These are phyloP conservation scores for Bacidia rubella DNA, from an alignment of 495 filamentous ascomycete genomes.

Conservation along the genomic window DNA sequence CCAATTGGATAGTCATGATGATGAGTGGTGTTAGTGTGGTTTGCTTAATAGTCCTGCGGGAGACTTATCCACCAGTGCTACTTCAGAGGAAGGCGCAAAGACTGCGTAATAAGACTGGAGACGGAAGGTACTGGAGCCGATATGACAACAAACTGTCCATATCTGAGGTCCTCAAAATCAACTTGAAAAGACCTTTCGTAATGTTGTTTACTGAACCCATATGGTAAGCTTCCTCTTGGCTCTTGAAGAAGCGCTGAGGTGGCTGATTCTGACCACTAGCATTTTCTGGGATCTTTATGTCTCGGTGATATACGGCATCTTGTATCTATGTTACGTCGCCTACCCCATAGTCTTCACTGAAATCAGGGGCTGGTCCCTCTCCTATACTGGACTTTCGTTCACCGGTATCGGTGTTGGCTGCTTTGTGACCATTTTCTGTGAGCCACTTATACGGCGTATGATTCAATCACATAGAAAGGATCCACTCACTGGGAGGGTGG, in stretches of 20 bases:
- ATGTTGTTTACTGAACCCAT: conserved; percentile 76
- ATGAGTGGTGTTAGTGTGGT: conserved; percentile 42
- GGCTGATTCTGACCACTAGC: conserved; percentile 17
- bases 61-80: conserved; percentile 68
- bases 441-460: conserved; percentile 57
- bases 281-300: conserved; percentile 71
- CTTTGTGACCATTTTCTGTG: conserved; percentile 48
- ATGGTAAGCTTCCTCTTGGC: conserved; percentile 33
- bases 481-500: conserved; percentile 49
- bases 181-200: conserved; percentile 61
- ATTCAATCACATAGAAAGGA: conserved; percentile 59
- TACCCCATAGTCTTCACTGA: conserved; percentile 64
- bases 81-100: conserved; percentile 54
- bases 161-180: conserved; percentile 46
- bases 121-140: conserved; percentile 62
- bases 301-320: conserved; percentile 50
- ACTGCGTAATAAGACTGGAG: conserved; percentile 57
- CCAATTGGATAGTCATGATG: conserved; percentile 73
- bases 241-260: neutral
- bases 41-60: conserved; percentile 42
- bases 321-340: conserved; percentile 78
- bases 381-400: conserved; percentile 59
- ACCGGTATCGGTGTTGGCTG: conserved; percentile 62
- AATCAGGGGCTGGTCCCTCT: conserved; percentile 56
- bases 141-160: conserved; percentile 50